These are phyloP conservation scores for Parastagonospora nodorum DNA, from an alignment of 2,329 filamentous ascomycete species.

Conservation along the genomic window DNA sequence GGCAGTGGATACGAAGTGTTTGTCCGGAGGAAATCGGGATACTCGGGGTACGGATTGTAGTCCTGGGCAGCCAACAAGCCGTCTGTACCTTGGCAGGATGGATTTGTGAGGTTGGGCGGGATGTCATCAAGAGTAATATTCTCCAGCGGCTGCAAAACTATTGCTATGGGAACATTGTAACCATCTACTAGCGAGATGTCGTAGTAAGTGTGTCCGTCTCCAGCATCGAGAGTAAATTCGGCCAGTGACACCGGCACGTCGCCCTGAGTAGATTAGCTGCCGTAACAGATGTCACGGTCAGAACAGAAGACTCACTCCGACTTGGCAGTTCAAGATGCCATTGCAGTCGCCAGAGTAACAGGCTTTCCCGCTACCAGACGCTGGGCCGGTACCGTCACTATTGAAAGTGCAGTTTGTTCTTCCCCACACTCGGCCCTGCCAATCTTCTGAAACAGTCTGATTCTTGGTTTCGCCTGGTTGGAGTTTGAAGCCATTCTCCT, in stretches of 20 bases:
- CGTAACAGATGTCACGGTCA: not conserved
- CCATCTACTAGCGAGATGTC: conserved; percentile 86
- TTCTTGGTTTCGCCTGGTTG: conserved; percentile 61
- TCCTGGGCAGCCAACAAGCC: conserved; percentile 59
- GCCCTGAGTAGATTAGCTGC: conserved; percentile 52
- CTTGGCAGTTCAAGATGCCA: conserved; percentile 69
- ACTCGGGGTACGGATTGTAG: conserved; percentile 58
- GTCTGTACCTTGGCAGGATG: conserved; percentile 74
- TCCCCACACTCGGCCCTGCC: conserved; percentile 83
- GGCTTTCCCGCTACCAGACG: conserved; percentile 56
- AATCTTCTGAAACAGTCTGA: conserved; percentile 71
- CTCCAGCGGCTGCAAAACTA: conserved; percentile 56
- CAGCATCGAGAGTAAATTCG: conserved; percentile 77
- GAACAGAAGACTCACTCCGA: conserved; percentile 61
- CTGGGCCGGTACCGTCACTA: conserved; percentile 62
- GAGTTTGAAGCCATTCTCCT: conserved; percentile 71
- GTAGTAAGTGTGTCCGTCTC: conserved; percentile 74
- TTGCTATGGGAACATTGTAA: conserved; percentile 76
- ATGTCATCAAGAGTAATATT: conserved; percentile 66
- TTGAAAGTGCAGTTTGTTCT: conserved; percentile 83
- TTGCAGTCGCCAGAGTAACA: conserved; percentile 80
- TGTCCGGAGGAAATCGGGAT: conserved; percentile 60
- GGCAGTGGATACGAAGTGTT: conserved; percentile 71
- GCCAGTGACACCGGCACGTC: conserved; percentile 75
- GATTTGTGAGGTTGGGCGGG: conserved; percentile 76